Conservation (phyloP, 768 basidiomycete species). For the Lepiota subincarnata region DNA sequence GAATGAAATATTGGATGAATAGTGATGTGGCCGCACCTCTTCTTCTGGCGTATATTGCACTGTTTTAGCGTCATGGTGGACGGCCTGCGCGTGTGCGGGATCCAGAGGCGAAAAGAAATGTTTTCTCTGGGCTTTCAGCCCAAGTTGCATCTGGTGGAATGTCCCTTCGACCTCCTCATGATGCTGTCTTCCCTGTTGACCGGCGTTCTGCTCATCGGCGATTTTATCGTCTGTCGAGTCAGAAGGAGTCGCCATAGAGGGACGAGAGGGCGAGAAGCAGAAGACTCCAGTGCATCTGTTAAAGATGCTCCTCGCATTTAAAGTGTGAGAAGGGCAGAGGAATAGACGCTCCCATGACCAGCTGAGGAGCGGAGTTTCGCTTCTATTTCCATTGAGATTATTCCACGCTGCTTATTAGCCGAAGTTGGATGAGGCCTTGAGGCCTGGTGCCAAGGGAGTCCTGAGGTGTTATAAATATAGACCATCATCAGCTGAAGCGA, state of each 20-base stretch:
- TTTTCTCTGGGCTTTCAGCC: conserved; percentile 35
- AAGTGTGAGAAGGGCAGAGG: too few species aligned
- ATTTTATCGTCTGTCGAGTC: background rate
- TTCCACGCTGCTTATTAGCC: too few species aligned
- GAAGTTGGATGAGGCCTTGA: too few species aligned
- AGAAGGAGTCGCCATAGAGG: conserved; percentile 1
- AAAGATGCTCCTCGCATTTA: too few species aligned
- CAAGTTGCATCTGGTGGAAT: conserved; percentile 36
- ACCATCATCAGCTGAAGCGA: too few species aligned
- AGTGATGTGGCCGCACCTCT: conserved; percentile 30
- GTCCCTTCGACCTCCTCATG: conserved; percentile 30
- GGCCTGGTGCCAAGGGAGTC: too few species aligned
- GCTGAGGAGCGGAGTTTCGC: too few species aligned
- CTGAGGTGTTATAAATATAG: too few species aligned
- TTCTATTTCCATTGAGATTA: too few species aligned
- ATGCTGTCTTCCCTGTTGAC: conserved; percentile 11
- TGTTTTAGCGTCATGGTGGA: conserved; percentile 43
- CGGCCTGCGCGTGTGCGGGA: conserved; percentile 41
- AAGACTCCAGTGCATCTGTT: too few species aligned
- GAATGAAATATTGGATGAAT: background rate
- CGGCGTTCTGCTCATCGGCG: background rate
- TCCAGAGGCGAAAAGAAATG: conserved; percentile 50
- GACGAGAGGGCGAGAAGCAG: background rate
- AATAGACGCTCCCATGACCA: too few species aligned
- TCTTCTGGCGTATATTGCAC: conserved; percentile 47